These are phyloP conservation scores for Metschnikowia santaceciliae DNA, from an alignment of 805 yeast species.

Conservation along the genomic window DNA sequence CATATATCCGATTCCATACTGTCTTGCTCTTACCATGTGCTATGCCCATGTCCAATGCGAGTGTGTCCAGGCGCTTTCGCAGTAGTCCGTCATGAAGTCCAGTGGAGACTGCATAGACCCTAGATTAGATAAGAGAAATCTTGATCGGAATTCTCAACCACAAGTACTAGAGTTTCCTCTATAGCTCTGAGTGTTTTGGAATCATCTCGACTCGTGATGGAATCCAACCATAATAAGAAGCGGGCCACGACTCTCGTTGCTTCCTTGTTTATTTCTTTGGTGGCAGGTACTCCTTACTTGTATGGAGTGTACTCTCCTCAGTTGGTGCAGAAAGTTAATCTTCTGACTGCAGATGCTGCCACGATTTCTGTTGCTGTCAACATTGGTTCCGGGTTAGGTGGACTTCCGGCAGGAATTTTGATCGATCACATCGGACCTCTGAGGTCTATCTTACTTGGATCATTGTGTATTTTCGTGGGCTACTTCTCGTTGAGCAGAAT, in stretches of 20 bases:
- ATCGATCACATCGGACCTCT: constrained; percentile 62
- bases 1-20: too few relatives aligned
- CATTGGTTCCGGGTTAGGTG: constrained; percentile 65
- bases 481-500: constrained; percentile 48
- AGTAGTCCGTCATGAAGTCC: background rate
- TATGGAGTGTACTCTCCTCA: constrained; percentile 79
- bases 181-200: background rate
- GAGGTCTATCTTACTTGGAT: constrained; percentile 50
- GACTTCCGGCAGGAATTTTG: constrained; percentile 65
- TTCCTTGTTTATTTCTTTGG: constrained; percentile 51
- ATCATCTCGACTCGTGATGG: background rate
- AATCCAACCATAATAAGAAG: background rate
- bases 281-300: constrained; percentile 72
- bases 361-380: constrained; percentile 54
- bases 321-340: constrained; percentile 50
- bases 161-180: background rate
- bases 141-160: background rate
- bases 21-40: too few relatives aligned
- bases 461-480: constrained; percentile 50
- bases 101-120: background rate
- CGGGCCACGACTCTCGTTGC: constrained; percentile 22
- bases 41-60: too few relatives aligned
- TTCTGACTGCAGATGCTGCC: constrained; percentile 61
- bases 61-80: background rate
- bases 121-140: background rate